Base-by-base conservation (phyloP, 495 filamentous ascomycete genomes). In the Pyronema omphalodes region DNA sequence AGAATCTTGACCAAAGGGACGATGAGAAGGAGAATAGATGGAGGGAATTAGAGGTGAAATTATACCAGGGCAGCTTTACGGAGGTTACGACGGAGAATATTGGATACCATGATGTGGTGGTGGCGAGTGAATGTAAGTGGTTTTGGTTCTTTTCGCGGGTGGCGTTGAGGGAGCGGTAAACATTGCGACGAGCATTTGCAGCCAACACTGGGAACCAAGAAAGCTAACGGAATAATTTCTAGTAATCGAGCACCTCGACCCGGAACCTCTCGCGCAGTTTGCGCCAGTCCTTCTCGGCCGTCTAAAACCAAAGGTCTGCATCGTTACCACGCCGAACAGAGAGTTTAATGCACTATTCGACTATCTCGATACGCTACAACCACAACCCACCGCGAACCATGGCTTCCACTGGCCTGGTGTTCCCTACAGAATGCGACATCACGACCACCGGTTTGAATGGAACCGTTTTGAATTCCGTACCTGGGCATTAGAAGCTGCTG, bases 221-320 rank as follows among this genome's bases (percentile, higher is more conserved):
- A 34, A 40, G 14, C 36, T 59, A 44, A 59, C 45, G 39, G 33
- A n/a, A 19, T 43, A 33, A 7, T 11, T 8, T 41, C 18, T 18
- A 66, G 63, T 66, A 6, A 60, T 66, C n/a, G 63, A 66, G 39
- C 63, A 66, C 51, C 50, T 66, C 3, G 63, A 66, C 39, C 63
- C 63, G 6, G 19, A 41, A 33, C 63, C 63, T 1, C 52, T 65
- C 8, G 43, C 54, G 3, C 45, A 56, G 6, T 66, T 55, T 50
- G 59, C 62, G 3, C 44, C 47, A n/a, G 51, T 58, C 5, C 34
- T 66, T 4, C 44, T 66, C 1, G 63, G 63, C 18, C 50, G 55
- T 41, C 53, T 66, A 52, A 57, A 52, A 35, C 63, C 63, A 2
- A 60, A 61, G 14, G 46, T 65, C 19, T 65, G 56, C 41, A 53